Base-by-base conservation (phyloP, 208 protist species). In the Acanthamoeba healyi region DNA sequence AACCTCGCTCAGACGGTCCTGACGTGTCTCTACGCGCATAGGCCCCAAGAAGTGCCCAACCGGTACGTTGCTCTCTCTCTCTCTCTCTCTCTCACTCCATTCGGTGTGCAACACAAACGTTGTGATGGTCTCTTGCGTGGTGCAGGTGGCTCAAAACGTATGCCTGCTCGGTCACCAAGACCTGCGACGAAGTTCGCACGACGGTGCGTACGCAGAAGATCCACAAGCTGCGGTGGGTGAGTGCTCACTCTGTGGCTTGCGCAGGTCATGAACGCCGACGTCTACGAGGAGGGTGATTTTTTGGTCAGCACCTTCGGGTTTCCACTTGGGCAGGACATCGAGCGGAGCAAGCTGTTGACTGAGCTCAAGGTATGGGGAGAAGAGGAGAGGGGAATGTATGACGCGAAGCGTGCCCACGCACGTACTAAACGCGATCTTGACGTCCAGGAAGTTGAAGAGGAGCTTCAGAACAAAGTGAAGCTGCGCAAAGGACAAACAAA, bases 221-320 rank as follows among this genome's bases (percentile, higher is more conserved):
- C 2, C 4, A 15, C 17, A 6, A 6, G 46, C 17, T 10, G 4
- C 17, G n/a, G n/a, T n/a, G n/a, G n/a, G n/a, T n/a, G n/a, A n/a
- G 49, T 54, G 49, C 10, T 54, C 49, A 63, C 56, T 67, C 26
- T 34, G 3, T 34, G 10, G 15, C 1, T 56, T 56, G 58, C 9
- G 9, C 9, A 79, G 70, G 70, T 79, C 17, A 87, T 87, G 79
- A 51, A 40, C 19, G 79, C 46, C 10, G 79, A 87, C 26, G 32
- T 87, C 79, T 87, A 87, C 49, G 79, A 87, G n/a, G 79, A 87
- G 40, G 79, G 49, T 7, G 79, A 87, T 42, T 87, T 87, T 24
- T 12, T 87, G 38, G 61, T 44, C n/a, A 87, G 36, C 44, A 51
- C 79, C 22, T 87, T 87, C 61, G 79, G 79, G 19, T 87, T 87